Percentiles rank a stretch among this genome's conserved stretches.
Evolutionary conservation across 805 yeast genomes (phyloP).

Genomic region (Spathaspora passalidarum): DNA sequence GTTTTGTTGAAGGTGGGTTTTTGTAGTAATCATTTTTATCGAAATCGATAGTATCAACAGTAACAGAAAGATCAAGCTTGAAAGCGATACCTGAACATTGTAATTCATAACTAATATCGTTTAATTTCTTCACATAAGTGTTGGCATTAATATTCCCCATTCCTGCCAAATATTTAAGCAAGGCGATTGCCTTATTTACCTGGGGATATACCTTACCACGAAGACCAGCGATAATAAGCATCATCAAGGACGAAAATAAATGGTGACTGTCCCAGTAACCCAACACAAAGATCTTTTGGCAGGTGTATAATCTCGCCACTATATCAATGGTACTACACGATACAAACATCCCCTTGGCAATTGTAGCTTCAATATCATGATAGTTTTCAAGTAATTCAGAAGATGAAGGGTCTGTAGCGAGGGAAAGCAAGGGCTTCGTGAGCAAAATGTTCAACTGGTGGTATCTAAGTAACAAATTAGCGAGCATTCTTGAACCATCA

Average conservation of each 20-base stretch:
- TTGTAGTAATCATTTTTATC: conserved; percentile 3
- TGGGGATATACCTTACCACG: conserved; percentile 16
- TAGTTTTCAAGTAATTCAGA: conserved; percentile 20
- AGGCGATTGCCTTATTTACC: conserved; percentile 25
- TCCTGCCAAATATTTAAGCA: conserved; percentile 32
- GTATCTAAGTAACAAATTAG: conserved; percentile 34
- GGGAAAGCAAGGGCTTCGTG: conserved; percentile 31
- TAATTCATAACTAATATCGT: conserved; percentile 18
- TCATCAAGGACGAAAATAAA: conserved; percentile 29
- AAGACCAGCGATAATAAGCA: conserved; percentile 25
- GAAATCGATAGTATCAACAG: conserved; percentile 1
- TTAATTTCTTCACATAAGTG: conserved; percentile 26
- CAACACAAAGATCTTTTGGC: conserved; percentile 26
- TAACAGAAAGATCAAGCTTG: conserved; percentile 4
- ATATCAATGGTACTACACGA: conserved; percentile 31
- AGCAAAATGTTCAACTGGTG: conserved; percentile 31
- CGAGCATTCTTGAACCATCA: conserved; percentile 22
- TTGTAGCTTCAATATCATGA: conserved; percentile 21
- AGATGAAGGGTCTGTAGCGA: conserved; percentile 26
- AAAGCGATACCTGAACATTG: neutral
- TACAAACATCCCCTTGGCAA: conserved; percentile 26
- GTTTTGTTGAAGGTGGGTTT: neutral
- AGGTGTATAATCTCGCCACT: conserved; percentile 23
- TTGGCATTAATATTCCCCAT: conserved; percentile 34
- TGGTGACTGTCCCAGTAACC: conserved; percentile 43